Evolutionary conservation across 371 early-diverging fungal genomes (phyloP), one percentile per base, ranked within the genome.

Genomic region (Mortierella sp.): DNA sequence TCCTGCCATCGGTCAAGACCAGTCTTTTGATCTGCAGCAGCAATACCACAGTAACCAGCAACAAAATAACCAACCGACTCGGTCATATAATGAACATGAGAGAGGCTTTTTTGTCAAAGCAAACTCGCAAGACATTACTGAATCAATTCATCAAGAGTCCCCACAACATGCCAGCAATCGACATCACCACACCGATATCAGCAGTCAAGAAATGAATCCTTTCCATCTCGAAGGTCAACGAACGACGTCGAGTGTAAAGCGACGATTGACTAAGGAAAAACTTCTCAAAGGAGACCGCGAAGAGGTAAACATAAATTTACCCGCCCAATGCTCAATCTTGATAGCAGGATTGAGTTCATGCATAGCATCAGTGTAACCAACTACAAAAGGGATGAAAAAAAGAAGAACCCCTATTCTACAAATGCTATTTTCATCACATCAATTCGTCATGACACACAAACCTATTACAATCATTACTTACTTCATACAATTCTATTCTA

Each of bases 281-380:
- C 22, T 37, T 2, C 54, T 60, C n/a, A 81, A 75, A 37, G 72
- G 72, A 23, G 81, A 81, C 10, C 71, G 81, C 19, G 81, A 81
- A 35, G 81, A 81, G 81, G 81, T 81, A 62, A 57, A 45, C 19
- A 45, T 45, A 45, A 19, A 19, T 45, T 37, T 10, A 37, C 13
- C 40, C 40, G 5, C 40, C 40, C 40, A 10, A 37, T 40, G 40
- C n/a, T n/a, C n/a, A n/a, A n/a, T n/a, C n/a, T n/a, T n/a, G n/a
- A n/a, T n/a, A n/a, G n/a, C 7, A 34, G 15, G 3, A 34, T 23
- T 28, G 35, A 47, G 47, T 57, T 9, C 59, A 59, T 59, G 40
- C 56, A 37, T 37, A n/a, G n/a, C n/a, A 37, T 37, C 40, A 37
- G 13, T 37, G 40, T 37, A 37, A 37, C 8, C 40, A 37, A 37